These are phyloP conservation scores for Marasmius tenuissimus DNA, from an alignment of 1,284 basidiomycete species.

Conservation along the genomic window DNA sequence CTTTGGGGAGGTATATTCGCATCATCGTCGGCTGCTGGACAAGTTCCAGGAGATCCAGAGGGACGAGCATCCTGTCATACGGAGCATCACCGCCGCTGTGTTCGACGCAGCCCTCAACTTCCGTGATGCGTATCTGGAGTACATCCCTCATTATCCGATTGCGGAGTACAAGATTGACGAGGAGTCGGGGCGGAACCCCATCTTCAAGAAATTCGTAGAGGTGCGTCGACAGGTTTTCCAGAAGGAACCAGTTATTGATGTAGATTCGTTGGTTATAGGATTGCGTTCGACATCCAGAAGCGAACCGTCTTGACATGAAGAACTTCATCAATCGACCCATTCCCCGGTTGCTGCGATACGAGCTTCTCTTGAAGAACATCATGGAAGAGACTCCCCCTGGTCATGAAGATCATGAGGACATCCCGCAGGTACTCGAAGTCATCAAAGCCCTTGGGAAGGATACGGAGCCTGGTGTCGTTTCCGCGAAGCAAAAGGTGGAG, in stretches of 20 bases:
- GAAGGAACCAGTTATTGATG: constrained; percentile 60
- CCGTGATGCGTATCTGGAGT: constrained; percentile 90
- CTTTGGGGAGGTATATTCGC: constrained; percentile 74
- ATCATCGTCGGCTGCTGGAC: constrained; percentile 76
- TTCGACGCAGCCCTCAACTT: constrained; percentile 91
- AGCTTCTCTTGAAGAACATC: constrained; percentile 81
- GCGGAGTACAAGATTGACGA: constrained; percentile 90
- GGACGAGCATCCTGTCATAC: constrained; percentile 86
- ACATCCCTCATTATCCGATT: constrained; percentile 92
- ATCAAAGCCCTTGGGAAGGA: constrained; percentile 85
- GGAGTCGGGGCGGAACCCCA: constrained; percentile 78
- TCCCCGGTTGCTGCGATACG: constrained; percentile 85
- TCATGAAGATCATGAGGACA: constrained; percentile 78
- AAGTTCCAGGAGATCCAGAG: constrained; percentile 85
- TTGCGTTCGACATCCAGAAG: constrained; percentile 71
- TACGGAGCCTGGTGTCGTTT: constrained; percentile 76
- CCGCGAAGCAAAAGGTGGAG: constrained; percentile 84
- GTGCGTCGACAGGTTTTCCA: constrained; percentile 25
- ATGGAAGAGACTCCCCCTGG: constrained; percentile 68
- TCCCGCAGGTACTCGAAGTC: constrained; percentile 83
- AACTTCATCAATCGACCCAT: constrained; percentile 89
- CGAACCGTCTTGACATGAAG: constrained; percentile 82
- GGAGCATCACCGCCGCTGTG: constrained; percentile 83
- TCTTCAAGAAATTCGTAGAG: constrained; percentile 83
- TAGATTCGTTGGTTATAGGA: constrained; percentile 58